phyloP scores from a whole-genome alignment of 2,329 filamentous ascomycete genomes.

The Septoria linicola region DNA sequence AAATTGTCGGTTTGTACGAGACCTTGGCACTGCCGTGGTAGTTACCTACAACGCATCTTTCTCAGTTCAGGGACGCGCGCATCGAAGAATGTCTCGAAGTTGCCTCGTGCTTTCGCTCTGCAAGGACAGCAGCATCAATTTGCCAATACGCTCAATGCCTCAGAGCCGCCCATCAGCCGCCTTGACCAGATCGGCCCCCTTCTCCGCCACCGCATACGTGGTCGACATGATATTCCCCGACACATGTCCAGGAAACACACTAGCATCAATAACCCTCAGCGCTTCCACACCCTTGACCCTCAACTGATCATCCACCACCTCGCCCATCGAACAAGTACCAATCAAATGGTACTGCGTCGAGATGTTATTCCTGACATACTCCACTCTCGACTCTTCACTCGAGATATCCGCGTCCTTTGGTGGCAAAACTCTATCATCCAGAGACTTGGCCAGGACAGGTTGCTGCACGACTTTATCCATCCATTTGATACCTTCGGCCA shows the following conservation, averaged over 20 bases:
- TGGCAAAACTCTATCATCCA: conserved; percentile 41
- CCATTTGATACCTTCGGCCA: conserved; percentile 39
- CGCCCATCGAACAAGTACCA: conserved; percentile 41
- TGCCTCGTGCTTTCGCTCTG: no score
- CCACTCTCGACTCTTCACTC: conserved; percentile 30
- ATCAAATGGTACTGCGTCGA: conserved; percentile 43
- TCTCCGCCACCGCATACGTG: conserved; percentile 41
- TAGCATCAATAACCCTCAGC: conserved; percentile 38
- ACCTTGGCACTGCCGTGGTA: no score
- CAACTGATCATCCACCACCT: conserved; percentile 35
- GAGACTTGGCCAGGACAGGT: conserved; percentile 44
- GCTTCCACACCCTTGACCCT: conserved; percentile 35
- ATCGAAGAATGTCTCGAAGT: no score
- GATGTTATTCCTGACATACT: conserved; percentile 34
- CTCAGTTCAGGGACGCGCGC: no score
- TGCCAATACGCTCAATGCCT: no score
- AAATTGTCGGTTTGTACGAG: no score
- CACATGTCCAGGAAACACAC: conserved; percentile 39
- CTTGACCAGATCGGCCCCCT: conserved; percentile 39
- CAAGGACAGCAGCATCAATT: no score
- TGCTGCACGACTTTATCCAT: conserved; percentile 47
- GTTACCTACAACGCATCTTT: no score
- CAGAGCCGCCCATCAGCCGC: conserved; percentile 26
- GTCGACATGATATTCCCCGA: conserved; percentile 36
- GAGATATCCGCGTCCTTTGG: conserved; percentile 30